phyloP scores from a whole-genome alignment of 1,139 yeast genomes.

The Zygosaccharomyces sapae region DNA sequence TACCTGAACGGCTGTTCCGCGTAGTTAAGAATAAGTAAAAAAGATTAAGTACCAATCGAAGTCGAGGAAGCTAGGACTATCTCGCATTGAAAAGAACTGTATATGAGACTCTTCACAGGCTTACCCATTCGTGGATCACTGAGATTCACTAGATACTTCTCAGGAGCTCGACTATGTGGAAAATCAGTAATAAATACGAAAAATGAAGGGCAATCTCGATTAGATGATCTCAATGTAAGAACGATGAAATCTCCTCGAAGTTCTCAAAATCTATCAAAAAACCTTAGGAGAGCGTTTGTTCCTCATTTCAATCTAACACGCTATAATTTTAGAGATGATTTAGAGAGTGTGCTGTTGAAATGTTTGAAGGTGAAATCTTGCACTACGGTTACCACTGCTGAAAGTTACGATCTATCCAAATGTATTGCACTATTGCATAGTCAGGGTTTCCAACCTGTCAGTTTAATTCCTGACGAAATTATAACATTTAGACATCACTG shows the following conservation, averaged over 20 bases:
- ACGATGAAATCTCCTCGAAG: constrained; percentile 15
- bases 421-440: constrained; percentile 39
- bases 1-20: background rate
- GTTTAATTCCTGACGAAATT: constrained; percentile 69
- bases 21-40: background rate
- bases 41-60: background rate
- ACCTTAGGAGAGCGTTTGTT: constrained; percentile 15
- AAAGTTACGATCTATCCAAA: constrained; percentile 54
- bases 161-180: background rate
- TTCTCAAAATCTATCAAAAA: constrained; percentile 14
- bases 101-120: background rate
- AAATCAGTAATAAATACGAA: background rate
- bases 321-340: constrained; percentile 4
- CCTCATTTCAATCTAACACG: constrained; percentile 11
- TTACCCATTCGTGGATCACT: background rate
- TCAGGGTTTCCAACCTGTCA: constrained; percentile 19
- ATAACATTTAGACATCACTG: constrained; percentile 42
- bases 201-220: background rate
- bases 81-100: background rate
- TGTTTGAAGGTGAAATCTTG: constrained; percentile 38
- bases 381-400: constrained; percentile 68
- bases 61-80: background rate
- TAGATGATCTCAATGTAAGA: constrained; percentile 9
- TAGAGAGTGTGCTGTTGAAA: constrained; percentile 10
- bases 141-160: background rate